Percentiles rank a stretch among this genome's conserved stretches.
Evolutionary conservation across 2,329 filamentous ascomycete species (phyloP).

Genomic region (Cercospora canescens): DNA sequence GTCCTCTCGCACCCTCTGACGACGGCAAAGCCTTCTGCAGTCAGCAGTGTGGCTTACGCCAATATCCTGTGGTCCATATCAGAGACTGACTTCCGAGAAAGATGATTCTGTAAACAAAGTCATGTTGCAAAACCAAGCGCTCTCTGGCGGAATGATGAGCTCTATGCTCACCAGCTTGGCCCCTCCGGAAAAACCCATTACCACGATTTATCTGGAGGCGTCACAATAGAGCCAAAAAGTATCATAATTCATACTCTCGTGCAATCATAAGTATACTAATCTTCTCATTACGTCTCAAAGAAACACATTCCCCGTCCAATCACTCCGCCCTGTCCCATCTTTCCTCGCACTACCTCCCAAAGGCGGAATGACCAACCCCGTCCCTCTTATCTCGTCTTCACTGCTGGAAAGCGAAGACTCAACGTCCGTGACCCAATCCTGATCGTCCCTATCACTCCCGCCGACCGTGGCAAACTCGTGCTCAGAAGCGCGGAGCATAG

Average conservation of each 20-base stretch:
- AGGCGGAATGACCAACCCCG: slow-evolving; percentile 20
- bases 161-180: background rate
- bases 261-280: background rate
- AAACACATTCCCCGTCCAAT: slow-evolving; percentile 29
- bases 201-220: background rate
- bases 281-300: slow-evolving; percentile 14
- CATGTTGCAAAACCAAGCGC: background rate
- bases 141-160: background rate
- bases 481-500: slow-evolving; percentile 31
- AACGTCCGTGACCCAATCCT: slow-evolving; percentile 18
- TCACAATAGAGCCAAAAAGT: background rate
- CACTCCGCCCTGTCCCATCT: slow-evolving; percentile 21
- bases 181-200: background rate
- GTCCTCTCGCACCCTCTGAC: no score
- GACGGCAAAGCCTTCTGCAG: no score
- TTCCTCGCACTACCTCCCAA: slow-evolving; percentile 6
- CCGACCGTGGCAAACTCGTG: slow-evolving; percentile 20
- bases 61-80: no score
- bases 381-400: slow-evolving; percentile 19
- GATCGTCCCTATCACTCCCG: slow-evolving; percentile 21
- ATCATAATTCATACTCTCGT: background rate
- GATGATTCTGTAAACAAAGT: no score
- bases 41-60: no score
- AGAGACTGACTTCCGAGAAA: no score
- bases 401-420: slow-evolving; percentile 9